phyloP scores from a whole-genome alignment of 495 filamentous ascomycete genomes.

The Tuber borchii region DNA sequence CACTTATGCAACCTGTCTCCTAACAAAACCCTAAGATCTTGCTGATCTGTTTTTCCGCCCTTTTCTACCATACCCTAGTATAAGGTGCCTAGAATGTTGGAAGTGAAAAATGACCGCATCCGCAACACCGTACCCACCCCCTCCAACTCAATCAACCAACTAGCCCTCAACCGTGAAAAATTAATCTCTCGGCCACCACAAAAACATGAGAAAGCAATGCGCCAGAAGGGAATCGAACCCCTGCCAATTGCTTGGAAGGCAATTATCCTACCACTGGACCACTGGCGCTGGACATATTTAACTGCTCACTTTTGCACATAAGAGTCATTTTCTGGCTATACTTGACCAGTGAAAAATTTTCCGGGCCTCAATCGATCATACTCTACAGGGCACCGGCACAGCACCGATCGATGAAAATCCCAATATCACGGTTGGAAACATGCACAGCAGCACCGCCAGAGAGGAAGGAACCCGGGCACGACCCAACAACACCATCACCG shows the following conservation, averaged over 20 bases:
- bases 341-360: background rate
- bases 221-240: slow-evolving; percentile 25
- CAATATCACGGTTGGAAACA: too few species aligned
- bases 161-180: background rate
- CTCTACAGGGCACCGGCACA: too few species aligned
- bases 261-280: slow-evolving; percentile 30
- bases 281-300: slow-evolving; percentile 6
- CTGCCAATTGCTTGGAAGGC: slow-evolving; percentile 27
- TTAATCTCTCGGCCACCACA: background rate
- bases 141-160: background rate
- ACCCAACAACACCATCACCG: too few species aligned
- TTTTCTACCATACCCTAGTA: too few species aligned
- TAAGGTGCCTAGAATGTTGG: background rate
- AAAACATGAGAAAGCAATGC: background rate
- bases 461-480: too few species aligned
- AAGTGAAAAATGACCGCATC: background rate
- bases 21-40: too few species aligned
- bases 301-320: background rate
- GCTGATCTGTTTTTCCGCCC: too few species aligned
- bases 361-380: background rate
- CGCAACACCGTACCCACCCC: too few species aligned
- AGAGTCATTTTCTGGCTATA: background rate
- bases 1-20: too few species aligned
- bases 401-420: too few species aligned
- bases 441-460: too few species aligned